Percentiles rank a stretch among this genome's conserved stretches.
Conservation (phyloP, 192 early-diverging fungal genomes). For the Podochytrium sp. region DNA sequence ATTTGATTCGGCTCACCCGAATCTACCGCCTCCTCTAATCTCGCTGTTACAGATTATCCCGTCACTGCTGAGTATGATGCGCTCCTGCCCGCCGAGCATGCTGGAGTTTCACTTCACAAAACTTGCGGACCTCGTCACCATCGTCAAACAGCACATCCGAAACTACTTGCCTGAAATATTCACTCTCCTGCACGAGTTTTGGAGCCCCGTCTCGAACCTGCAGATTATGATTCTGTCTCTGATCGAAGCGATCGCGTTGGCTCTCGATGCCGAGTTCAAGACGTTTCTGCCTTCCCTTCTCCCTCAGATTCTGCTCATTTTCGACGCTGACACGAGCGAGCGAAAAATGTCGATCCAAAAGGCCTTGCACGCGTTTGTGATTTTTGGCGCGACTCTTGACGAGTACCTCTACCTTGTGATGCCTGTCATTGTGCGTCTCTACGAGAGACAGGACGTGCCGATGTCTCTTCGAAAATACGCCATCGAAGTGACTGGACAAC, state of each 20-base stretch:
- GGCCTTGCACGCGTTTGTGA: slow-evolving; percentile 77
- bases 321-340: slow-evolving; percentile 78
- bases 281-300: slow-evolving; percentile 79
- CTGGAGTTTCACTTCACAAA: slow-evolving; percentile 92
- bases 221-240: slow-evolving; percentile 85
- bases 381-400: slow-evolving; percentile 86
- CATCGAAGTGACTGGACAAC: slow-evolving; percentile 70
- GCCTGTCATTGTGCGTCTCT: slow-evolving; percentile 77
- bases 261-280: slow-evolving; percentile 88
- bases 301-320: slow-evolving; percentile 81
- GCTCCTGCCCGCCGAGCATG: slow-evolving; percentile 73
- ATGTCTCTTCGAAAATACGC: slow-evolving; percentile 62
- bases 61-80: slow-evolving; percentile 86
- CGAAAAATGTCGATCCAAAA: slow-evolving; percentile 62
- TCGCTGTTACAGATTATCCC: slow-evolving; percentile 87
- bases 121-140: slow-evolving; percentile 77
- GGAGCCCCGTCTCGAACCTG: slow-evolving; percentile 68
- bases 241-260: slow-evolving; percentile 82
- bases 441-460: slow-evolving; percentile 75
- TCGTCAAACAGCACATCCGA: slow-evolving; percentile 89
- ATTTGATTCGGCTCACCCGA: neutral
- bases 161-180: slow-evolving; percentile 82
- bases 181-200: slow-evolving; percentile 76
- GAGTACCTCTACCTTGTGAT: slow-evolving; percentile 92
- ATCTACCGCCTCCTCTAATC: no score